Evolutionary conservation across 2,329 filamentous ascomycete species (phyloP).

Genomic region (Knufia fluminis): DNA sequence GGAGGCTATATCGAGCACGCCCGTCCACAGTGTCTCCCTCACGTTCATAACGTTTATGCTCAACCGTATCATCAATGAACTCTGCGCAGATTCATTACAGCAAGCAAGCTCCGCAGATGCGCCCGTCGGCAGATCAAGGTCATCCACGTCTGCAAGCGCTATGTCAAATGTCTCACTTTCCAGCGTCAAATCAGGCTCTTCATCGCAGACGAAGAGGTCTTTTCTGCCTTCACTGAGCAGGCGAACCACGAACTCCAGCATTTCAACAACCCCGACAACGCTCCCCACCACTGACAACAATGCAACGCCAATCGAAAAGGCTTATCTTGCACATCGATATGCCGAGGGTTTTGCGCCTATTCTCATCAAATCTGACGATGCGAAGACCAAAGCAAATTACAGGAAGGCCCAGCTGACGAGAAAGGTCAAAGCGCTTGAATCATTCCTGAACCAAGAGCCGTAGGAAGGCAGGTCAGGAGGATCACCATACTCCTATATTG

Average conservation of each 20-base stretch:
- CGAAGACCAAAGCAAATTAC: slow-evolving; percentile 14
- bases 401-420: slow-evolving; percentile 18
- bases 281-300: slow-evolving; percentile 3
- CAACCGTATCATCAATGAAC: slow-evolving; percentile 47
- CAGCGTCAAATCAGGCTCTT: slow-evolving; percentile 10
- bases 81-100: slow-evolving; percentile 25
- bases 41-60: slow-evolving; percentile 78
- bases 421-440: slow-evolving; percentile 18
- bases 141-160: slow-evolving; percentile 19
- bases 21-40: slow-evolving; percentile 79
- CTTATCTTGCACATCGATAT: slow-evolving; percentile 14
- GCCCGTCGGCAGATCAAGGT: slow-evolving; percentile 12
- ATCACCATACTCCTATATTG: background rate
- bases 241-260: slow-evolving; percentile 8
- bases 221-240: slow-evolving; percentile 17
- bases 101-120: background rate
- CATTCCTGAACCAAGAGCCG: slow-evolving; percentile 13
- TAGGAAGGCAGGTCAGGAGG: background rate
- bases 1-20: slow-evolving; percentile 61
- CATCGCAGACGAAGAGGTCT: slow-evolving; percentile 11
- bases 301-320: background rate
- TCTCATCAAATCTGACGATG: slow-evolving; percentile 18
- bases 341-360: slow-evolving; percentile 18
- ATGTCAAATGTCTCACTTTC: slow-evolving; percentile 11
- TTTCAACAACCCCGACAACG: slow-evolving; percentile 12